Conservation (phyloP, 2,329 filamentous ascomycete species). For the Kalmusia sp. region DNA sequence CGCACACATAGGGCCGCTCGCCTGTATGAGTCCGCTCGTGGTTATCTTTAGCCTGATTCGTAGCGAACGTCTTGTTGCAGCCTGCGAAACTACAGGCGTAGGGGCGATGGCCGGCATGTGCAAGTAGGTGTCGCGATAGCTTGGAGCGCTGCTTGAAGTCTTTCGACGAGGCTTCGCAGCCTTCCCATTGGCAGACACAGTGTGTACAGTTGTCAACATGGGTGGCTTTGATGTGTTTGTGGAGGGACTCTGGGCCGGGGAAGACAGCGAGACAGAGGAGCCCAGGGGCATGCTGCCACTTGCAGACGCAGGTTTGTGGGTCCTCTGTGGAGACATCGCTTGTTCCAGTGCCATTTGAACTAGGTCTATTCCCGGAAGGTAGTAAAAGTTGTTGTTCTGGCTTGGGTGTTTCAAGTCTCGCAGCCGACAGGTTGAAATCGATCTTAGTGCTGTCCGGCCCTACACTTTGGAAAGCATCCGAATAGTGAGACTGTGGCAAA, state of each 20-base stretch:
- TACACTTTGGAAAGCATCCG: constrained; percentile 20
- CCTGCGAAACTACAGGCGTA: constrained; percentile 43
- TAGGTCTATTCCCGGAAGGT: not conserved
- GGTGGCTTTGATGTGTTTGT: constrained; percentile 43
- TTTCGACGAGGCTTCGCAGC: constrained; percentile 40
- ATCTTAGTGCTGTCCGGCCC: constrained; percentile 28
- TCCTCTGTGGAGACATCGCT: constrained; percentile 11
- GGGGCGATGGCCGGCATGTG: constrained; percentile 46
- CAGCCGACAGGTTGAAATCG: constrained; percentile 36
- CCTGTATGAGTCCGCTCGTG: constrained; percentile 48
- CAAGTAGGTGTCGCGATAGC: constrained; percentile 45
- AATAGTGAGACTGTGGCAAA: constrained; percentile 33
- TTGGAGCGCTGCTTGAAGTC: constrained; percentile 51
- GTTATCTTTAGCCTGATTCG: constrained; percentile 50
- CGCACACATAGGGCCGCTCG: constrained; percentile 44
- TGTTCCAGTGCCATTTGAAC: not conserved
- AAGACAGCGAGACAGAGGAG: constrained; percentile 39
- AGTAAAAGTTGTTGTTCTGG: constrained; percentile 14
- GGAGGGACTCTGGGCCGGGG: constrained; percentile 35
- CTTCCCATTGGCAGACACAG: constrained; percentile 47
- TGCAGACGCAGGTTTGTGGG: constrained; percentile 32
- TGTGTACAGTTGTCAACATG: constrained; percentile 44
- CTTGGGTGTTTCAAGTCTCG: constrained; percentile 34
- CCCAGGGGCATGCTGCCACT: constrained; percentile 40
- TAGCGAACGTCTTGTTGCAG: constrained; percentile 48